These are phyloP conservation scores for Megacollybia marginata DNA, from an alignment of 768 basidiomycete genomes.

Conservation along the genomic window DNA sequence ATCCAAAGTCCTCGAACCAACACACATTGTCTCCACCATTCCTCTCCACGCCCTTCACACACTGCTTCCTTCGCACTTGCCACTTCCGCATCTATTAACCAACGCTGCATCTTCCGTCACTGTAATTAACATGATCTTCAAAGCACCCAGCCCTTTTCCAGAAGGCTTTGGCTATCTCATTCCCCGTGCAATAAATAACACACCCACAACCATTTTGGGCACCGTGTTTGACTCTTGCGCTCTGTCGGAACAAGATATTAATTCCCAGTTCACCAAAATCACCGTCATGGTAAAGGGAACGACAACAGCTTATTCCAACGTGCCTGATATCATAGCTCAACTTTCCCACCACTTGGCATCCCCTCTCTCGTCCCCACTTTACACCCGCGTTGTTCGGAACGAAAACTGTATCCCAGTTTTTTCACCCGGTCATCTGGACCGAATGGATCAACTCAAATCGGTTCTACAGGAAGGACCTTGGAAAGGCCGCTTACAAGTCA, in stretches of 20 bases:
- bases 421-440: conserved; percentile 59
- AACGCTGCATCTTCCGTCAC: conserved; percentile 76
- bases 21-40: conserved; percentile 74
- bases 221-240: conserved; percentile 87
- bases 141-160: conserved; percentile 52
- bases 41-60: conserved; percentile 48
- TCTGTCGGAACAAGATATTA: conserved; percentile 45
- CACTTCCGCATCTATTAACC: conserved; percentile 57
- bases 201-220: conserved; percentile 59
- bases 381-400: conserved; percentile 47
- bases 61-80: conserved; percentile 29
- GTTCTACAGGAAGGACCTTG: conserved; percentile 32
- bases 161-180: conserved; percentile 92
- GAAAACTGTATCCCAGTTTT: conserved; percentile 73
- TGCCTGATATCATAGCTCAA: conserved; percentile 16
- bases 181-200: conserved; percentile 65
- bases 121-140: conserved; percentile 87
- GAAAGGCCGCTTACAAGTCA: conserved; percentile 48
- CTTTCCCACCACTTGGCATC: conserved; percentile 25
- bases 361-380: conserved; percentile 54
- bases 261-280: conserved; percentile 52
- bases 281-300: conserved; percentile 92
- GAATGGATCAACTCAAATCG: conserved; percentile 53
- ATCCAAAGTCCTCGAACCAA: conserved; percentile 29
- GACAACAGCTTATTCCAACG: conserved; percentile 29